Evolutionary conservation across 2,329 filamentous ascomycete genomes (phyloP).

Genomic region (Coniochaeta sp.): DNA sequence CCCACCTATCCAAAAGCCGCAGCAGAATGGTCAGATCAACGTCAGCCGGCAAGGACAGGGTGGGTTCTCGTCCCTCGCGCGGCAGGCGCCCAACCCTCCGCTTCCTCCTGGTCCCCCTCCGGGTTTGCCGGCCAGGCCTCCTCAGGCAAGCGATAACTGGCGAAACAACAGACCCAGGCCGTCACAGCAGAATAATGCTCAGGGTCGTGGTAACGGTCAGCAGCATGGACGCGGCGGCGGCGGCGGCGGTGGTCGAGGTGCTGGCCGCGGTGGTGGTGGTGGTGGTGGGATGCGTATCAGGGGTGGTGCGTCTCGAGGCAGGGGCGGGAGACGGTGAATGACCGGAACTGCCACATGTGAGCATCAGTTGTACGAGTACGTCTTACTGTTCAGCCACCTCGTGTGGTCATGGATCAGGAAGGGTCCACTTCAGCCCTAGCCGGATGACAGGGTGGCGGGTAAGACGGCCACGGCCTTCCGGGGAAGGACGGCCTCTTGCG

Average conservation of each 20-base stretch:
- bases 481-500: background rate
- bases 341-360: background rate
- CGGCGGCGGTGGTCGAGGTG: no score
- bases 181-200: slow-evolving; percentile 2
- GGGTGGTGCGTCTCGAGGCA: background rate
- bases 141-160: background rate
- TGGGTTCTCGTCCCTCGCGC: background rate
- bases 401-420: background rate
- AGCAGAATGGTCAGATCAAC: slow-evolving; percentile 20
- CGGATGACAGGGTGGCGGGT: background rate
- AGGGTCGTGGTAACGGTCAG: background rate
- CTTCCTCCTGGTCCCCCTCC: slow-evolving; percentile 14
- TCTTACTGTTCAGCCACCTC: background rate
- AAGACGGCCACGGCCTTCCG: background rate
- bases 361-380: background rate
- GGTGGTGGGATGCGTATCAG: background rate
- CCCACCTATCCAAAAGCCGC: slow-evolving; percentile 23
- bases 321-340: background rate
- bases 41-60: slow-evolving; percentile 4
- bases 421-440: background rate
- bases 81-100: slow-evolving; percentile 6
- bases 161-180: background rate
- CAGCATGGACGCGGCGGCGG: background rate
- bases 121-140: slow-evolving; percentile 5
- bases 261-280: no score